Conservation (phyloP, 345 rosid species). For the Aquilaria malaccensis region DNA sequence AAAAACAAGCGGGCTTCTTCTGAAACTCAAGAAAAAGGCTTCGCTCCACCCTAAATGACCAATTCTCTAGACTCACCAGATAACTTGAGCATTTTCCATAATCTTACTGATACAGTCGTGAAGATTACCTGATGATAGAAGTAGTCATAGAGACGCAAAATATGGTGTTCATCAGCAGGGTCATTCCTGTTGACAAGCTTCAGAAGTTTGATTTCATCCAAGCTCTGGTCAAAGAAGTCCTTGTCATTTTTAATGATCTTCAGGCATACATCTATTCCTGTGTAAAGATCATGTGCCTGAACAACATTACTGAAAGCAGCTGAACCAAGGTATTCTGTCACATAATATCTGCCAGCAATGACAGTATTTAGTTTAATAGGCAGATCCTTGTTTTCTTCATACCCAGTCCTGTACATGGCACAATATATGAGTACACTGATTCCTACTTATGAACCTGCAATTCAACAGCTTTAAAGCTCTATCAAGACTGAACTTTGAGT, state of each 20-base stretch:
- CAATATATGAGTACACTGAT: constrained; percentile 14
- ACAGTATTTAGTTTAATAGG: constrained; percentile 63
- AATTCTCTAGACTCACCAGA: too few species aligned
- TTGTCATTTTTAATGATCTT: constrained; percentile 97
- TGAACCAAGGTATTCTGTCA: constrained; percentile 83
- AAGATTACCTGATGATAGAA: constrained; percentile 77
- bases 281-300: constrained; percentile 83
- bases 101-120: neutral
- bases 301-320: constrained; percentile 96
- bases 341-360: constrained; percentile 82
- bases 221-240: constrained; percentile 96
- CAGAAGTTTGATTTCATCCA: constrained; percentile 91
- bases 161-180: constrained; percentile 74
- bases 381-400: constrained; percentile 83
- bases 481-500: constrained; percentile 6
- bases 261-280: constrained; percentile 70
- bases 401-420: constrained; percentile 75
- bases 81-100: too few species aligned
- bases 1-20: too few species aligned
- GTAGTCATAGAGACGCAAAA: constrained; percentile 90
- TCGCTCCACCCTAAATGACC: too few species aligned
- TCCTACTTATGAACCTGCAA: constrained; percentile 12
- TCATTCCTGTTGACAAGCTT: constrained; percentile 86
- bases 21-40: too few species aligned
- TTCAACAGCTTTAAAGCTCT: constrained; percentile 10